phyloP scores from a whole-genome alignment of 805 yeast species.

The Torulaspora gathmanii region DNA sequence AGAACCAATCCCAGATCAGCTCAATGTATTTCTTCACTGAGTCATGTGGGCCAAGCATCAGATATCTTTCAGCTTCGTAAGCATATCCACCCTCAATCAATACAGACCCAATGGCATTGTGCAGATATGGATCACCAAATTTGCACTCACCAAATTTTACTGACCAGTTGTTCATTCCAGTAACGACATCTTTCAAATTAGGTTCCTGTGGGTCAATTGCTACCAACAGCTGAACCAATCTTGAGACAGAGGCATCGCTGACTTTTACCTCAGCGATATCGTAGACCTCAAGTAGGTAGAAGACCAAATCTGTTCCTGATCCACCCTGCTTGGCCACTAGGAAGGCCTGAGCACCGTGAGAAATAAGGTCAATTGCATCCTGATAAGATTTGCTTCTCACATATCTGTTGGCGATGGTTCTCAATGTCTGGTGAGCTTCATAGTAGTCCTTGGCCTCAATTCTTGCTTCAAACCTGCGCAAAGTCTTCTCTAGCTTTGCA shows the following conservation, averaged over 20 bases:
- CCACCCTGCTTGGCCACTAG: constrained; percentile 69
- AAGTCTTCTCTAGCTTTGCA: constrained; percentile 51
- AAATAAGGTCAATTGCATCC: constrained; percentile 70
- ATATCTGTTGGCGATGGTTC: constrained; percentile 85
- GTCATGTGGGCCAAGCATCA: constrained; percentile 61
- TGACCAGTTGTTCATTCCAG: constrained; percentile 66
- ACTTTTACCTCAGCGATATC: constrained; percentile 45
- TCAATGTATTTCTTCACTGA: constrained; percentile 46
- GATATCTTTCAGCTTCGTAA: constrained; percentile 67
- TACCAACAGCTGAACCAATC: constrained; percentile 45
- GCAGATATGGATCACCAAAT: constrained; percentile 72
- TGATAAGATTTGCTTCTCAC: constrained; percentile 60
- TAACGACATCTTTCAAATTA: constrained; percentile 60
- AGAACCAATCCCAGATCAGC: constrained; percentile 45
- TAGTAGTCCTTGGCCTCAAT: constrained; percentile 74
- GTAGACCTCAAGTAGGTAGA: constrained; percentile 68
- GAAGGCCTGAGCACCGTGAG: constrained; percentile 65
- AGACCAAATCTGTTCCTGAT: constrained; percentile 71
- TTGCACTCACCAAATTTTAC: constrained; percentile 43
- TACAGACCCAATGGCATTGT: constrained; percentile 67
- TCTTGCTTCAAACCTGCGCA: constrained; percentile 61
- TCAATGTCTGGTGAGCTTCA: constrained; percentile 92
- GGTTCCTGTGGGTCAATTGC: constrained; percentile 48
- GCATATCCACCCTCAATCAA: constrained; percentile 48
- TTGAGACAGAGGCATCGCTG: constrained; percentile 42